phyloP scores from a whole-genome alignment of 1,284 basidiomycete species.

The Pyrrhoderma noxium region DNA sequence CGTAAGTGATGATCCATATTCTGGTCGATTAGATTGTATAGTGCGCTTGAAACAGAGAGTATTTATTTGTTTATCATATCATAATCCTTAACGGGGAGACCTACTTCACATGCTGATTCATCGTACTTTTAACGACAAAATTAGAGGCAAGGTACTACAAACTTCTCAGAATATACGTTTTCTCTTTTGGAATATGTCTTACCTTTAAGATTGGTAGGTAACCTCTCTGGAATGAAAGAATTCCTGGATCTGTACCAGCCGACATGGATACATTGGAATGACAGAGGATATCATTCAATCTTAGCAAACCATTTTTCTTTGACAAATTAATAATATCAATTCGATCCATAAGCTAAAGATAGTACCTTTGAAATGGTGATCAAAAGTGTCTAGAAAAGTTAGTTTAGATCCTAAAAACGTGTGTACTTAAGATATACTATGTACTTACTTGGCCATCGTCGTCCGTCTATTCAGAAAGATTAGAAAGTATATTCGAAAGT shows the following conservation, averaged over 20 bases:
- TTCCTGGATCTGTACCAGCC: constrained; percentile 27
- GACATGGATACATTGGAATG: constrained; percentile 38
- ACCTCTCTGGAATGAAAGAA: constrained; percentile 55
- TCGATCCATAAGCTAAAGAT: neutral
- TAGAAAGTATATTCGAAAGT: too few relatives aligned
- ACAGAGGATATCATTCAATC: constrained; percentile 44
- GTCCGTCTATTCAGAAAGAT: too few relatives aligned
- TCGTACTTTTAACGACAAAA: constrained; percentile 52
- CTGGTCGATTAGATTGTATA: constrained; percentile 47
- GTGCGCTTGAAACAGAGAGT: constrained; percentile 31
- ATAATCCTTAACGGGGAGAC: constrained; percentile 11
- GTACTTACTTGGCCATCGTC: constrained; percentile 46
- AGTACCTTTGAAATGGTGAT: constrained; percentile 35
- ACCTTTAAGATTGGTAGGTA: constrained; percentile 54
- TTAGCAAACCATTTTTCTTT: constrained; percentile 45
- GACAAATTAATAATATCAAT: neutral
- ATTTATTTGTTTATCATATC: neutral
- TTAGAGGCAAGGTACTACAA: constrained; percentile 56
- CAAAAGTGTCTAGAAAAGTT: constrained; percentile 34
- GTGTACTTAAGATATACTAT: neutral
- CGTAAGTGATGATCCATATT: constrained; percentile 41
- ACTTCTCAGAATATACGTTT: neutral
- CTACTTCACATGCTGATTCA: constrained; percentile 51
- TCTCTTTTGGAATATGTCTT: constrained; percentile 14
- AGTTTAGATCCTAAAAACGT: constrained; percentile 5